A percentile compares a stretch with the other conserved stretches of the same genome.
Evolutionary conservation across 331 rosid species (phyloP).

Genomic region (Prunus yedoensis): DNA sequence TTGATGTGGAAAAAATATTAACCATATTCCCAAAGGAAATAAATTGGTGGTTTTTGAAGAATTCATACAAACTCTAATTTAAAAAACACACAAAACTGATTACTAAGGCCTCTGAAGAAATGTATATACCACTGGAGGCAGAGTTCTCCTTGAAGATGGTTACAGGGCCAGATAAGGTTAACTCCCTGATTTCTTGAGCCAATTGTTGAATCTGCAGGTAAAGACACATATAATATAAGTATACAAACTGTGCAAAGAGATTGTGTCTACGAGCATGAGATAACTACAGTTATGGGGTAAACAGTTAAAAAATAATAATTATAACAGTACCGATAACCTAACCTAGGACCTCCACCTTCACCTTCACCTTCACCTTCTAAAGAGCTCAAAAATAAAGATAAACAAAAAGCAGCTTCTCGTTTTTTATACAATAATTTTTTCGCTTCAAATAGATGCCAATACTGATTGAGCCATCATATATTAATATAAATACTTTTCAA

Average conservation of each 20-base stretch:
- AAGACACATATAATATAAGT: slow-evolving; percentile 14
- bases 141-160: slow-evolving; percentile 57
- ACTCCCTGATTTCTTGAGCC: slow-evolving; percentile 74
- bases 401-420: not conserved
- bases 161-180: slow-evolving; percentile 62
- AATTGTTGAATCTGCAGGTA: slow-evolving; percentile 63
- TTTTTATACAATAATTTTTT: not conserved
- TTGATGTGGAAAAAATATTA: no score
- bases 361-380: not conserved
- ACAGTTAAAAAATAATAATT: not conserved
- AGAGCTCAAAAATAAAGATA: not conserved
- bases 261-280: not conserved
- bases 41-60: not conserved
- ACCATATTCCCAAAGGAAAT: not conserved
- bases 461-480: not conserved
- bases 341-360: not conserved
- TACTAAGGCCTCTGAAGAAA: not conserved
- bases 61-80: not conserved
- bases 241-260: not conserved
- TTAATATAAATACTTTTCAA: not conserved
- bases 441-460: not conserved
- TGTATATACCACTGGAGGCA: slow-evolving; percentile 50
- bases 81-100: not conserved
- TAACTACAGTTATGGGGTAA: not conserved
- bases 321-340: not conserved